Conservation (phyloP, 176 grass and related monocot species). For the Oryza coarctata region DNA sequence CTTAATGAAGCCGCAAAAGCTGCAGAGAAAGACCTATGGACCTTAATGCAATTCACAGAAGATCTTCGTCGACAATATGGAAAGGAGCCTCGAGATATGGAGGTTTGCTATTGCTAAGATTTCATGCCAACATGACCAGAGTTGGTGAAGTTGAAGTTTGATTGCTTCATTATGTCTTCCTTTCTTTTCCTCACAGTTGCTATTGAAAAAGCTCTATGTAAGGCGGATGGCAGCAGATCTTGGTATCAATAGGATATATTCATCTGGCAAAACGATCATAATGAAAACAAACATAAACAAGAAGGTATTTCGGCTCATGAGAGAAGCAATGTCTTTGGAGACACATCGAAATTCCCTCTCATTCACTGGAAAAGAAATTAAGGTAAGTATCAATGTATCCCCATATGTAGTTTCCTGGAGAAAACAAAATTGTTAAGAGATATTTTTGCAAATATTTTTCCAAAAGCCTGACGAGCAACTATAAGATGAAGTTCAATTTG, state of each 20-base stretch:
- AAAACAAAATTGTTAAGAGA: conserved; percentile 9
- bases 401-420: neutral
- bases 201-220: conserved; percentile 93
- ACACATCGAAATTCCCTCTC: conserved; percentile 61
- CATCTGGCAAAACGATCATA: conserved; percentile 64
- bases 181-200: conserved; percentile 57
- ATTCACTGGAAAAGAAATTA: conserved; percentile 73
- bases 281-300: conserved; percentile 86
- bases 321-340: conserved; percentile 76
- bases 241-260: conserved; percentile 75
- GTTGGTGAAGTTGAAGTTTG: conserved; percentile 11
- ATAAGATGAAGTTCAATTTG: neutral
- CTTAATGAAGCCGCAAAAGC: conserved; percentile 82
- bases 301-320: conserved; percentile 88
- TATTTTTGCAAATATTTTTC: neutral
- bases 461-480: neutral
- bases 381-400: conserved; percentile 49
- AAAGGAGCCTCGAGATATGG: conserved; percentile 92
- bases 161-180: conserved; percentile 6
- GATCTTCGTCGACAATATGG: conserved; percentile 68
- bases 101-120: conserved; percentile 53
- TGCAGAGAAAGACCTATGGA: conserved; percentile 85
- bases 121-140: conserved; percentile 13
- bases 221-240: conserved; percentile 89
- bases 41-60: conserved; percentile 83